Evolutionary conservation across 257 asterid species (phyloP), one percentile per base, ranked within the genome.

Genomic region (Lithospermum erythrorhizon): DNA sequence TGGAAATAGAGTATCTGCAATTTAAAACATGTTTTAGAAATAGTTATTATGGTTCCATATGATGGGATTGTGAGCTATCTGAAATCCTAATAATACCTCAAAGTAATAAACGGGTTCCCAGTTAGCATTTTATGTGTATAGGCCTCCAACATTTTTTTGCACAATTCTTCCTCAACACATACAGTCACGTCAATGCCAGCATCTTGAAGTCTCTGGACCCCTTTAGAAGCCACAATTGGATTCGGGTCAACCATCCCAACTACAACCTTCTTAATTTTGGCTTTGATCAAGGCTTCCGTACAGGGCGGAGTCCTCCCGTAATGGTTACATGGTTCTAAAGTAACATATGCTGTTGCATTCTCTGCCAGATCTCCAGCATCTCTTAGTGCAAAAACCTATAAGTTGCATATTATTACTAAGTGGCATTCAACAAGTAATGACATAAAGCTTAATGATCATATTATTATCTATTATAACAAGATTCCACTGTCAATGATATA

Each of bases 271-370:
- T 62, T 81, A 70, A 91, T 94, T 69, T 73, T 81, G 65, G 97
- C 95, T 61, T 82, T 82, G 73, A 91, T 91, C 41, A 91, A 75
- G 69, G 98, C 97, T 75, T 91, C 95, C 0, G 87, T 70, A 79
- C 98, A 91, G 21, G 98, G 95, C 21, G 98, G 97, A 68, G 98
- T 91, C 78, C 97, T 82, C 72, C 98, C 98, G 52, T 77, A 81
- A 70, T 88, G 98, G 68, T 91, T 88, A 71, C 98, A 91, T 35
- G 98, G 98, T 71, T 91, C 98, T 72, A 88, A 74, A 68, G 90
- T 86, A 74, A 91, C 96, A 64, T 86, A 91, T 23, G 96, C 97
- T 21, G 93, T 88, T 22, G 78, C 95, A 45, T 83, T 79, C 74
- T 84, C 94, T 9, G 95, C 97, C 64, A 77, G 64, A 72, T 78